Evolutionary conservation across 352 stramenopile genomes (phyloP).

Genomic region (Pythium folliculosum): DNA sequence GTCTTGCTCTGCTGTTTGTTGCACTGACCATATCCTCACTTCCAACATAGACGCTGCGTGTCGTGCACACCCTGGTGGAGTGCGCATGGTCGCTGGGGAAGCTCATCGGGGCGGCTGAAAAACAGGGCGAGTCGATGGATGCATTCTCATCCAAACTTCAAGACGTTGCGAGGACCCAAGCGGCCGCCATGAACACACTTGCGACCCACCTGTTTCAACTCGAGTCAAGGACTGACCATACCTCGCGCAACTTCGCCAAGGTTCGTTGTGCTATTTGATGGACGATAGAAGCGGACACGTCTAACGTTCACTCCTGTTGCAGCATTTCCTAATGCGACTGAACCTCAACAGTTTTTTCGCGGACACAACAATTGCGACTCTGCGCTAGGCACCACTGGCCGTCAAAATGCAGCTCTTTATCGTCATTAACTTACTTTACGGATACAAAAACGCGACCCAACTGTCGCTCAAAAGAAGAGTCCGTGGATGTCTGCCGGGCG

Average conservation of each 20-base stretch:
- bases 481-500: conserved; percentile 71
- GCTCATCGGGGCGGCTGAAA: conserved; percentile 15
- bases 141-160: conserved; percentile 13
- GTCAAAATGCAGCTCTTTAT: conserved; percentile 10
- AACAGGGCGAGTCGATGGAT: conserved; percentile 19
- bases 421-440: conserved; percentile 21
- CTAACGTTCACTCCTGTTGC: neutral
- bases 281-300: neutral
- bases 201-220: conserved; percentile 11
- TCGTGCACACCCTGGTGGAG: conserved; percentile 2
- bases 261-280: conserved; percentile 4
- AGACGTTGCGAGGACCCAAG: conserved; percentile 2
- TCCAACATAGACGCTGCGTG: conserved; percentile 3
- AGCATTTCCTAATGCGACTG: conserved; percentile 61
- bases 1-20: neutral
- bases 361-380: conserved; percentile 7
- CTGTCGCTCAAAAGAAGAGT: conserved; percentile 69
- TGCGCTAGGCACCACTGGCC: neutral
- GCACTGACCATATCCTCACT: neutral
- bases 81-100: conserved; percentile 25
- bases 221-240: conserved; percentile 5
- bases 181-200: neutral
- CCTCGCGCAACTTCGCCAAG: conserved; percentile 19
- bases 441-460: neutral
- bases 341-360: conserved; percentile 54